Percentiles rank a stretch among this genome's conserved stretches.
Conservation (phyloP, 75 land plant species). For the Cunninghamia lanceolata region DNA sequence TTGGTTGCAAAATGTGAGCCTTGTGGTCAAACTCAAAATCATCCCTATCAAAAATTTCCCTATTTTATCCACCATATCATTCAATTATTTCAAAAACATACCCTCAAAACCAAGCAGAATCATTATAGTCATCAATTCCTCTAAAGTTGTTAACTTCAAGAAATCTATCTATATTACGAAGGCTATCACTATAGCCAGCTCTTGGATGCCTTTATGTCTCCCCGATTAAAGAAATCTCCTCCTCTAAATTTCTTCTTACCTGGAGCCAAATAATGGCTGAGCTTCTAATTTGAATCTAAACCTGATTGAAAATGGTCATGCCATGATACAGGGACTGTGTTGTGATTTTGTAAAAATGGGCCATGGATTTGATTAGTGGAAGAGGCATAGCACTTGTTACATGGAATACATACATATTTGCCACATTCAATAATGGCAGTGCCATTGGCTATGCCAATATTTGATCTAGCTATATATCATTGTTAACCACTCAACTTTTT, state of each 20-base stretch:
- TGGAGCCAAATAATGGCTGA: conserved; percentile 19
- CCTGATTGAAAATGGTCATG: too few relatives aligned
- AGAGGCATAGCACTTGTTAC: too few relatives aligned
- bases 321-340: too few relatives aligned
- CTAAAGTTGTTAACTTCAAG: conserved; percentile 11
- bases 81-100: conserved; percentile 16
- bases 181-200: conserved; percentile 11
- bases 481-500: too few relatives aligned
- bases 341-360: too few relatives aligned
- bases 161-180: background rate
- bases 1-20: conserved; percentile 12
- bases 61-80: conserved; percentile 14
- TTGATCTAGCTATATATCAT: too few relatives aligned
- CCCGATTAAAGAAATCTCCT: too few relatives aligned
- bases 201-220: conserved; percentile 26
- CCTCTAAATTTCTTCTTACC: conserved; percentile 13
- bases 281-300: too few relatives aligned
- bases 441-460: too few relatives aligned
- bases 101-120: conserved; percentile 15
- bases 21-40: conserved; percentile 21
- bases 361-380: too few relatives aligned
- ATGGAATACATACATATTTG: too few relatives aligned
- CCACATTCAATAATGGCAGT: too few relatives aligned
- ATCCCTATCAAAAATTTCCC: conserved; percentile 21
- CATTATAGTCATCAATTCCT: conserved; percentile 3